These are phyloP conservation scores for Boletellus ananas DNA, from an alignment of 768 basidiomycete genomes.

Conservation along the genomic window DNA sequence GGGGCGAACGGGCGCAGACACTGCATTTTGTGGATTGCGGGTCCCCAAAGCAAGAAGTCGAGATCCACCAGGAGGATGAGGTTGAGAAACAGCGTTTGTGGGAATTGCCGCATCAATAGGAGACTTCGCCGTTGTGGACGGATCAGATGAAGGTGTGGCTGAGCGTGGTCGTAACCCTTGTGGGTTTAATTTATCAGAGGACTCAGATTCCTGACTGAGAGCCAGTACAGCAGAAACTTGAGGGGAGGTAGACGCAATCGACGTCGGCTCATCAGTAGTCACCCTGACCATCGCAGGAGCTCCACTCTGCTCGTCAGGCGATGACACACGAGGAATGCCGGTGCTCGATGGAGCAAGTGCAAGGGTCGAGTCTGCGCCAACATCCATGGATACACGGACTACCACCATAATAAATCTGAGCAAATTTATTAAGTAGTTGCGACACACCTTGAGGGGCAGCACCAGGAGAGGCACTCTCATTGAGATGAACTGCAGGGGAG, in stretches of 20 bases:
- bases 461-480: slow-evolving; percentile 12
- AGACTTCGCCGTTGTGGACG: slow-evolving; percentile 13
- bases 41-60: slow-evolving; percentile 41
- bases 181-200: slow-evolving; percentile 15
- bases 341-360: slow-evolving; percentile 6
- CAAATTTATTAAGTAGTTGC: neutral
- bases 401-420: slow-evolving; percentile 9
- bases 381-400: slow-evolving; percentile 11
- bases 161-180: slow-evolving; percentile 37
- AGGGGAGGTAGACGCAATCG: slow-evolving; percentile 12
- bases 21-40: slow-evolving; percentile 22
- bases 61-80: slow-evolving; percentile 40
- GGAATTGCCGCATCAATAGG: slow-evolving; percentile 41
- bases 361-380: slow-evolving; percentile 2
- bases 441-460: slow-evolving; percentile 20
- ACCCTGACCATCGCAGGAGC: neutral
- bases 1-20: slow-evolving; percentile 14
- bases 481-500: neutral
- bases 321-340: slow-evolving; percentile 13
- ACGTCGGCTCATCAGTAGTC: slow-evolving; percentile 1
- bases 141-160: slow-evolving; percentile 25
- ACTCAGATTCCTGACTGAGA: slow-evolving; percentile 19
- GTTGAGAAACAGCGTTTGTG: slow-evolving; percentile 32
- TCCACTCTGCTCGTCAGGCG: slow-evolving; percentile 14
- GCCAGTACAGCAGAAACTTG: slow-evolving; percentile 3